Evolutionary conservation across 345 rosid genomes (phyloP), one percentile per base, ranked within the genome.

Genomic region (Salix caprea): DNA sequence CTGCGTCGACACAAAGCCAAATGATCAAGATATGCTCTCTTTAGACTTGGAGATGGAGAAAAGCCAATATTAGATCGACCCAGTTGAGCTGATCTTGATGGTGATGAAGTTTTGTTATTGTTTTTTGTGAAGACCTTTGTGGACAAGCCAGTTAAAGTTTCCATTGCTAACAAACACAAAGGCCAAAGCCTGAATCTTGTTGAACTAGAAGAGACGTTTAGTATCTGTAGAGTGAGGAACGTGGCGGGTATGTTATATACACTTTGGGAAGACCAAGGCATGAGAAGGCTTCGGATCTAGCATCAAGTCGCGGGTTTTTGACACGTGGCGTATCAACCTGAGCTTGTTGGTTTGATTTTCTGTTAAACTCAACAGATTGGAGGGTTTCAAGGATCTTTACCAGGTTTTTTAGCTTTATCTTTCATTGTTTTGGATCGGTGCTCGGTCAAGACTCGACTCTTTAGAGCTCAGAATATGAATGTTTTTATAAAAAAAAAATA

Each of bases 61-160:
- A 69, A 79, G 67, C 67, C 32, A 62, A 68, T 7, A n/a, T 74
- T 67, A 36, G 60, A 74, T 24, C 19, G 71, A 36, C 46, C 75
- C 36, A 15, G 70, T 1, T n/a, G 48, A 60, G 82, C 15, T 69
- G 34, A 40, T 16, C 6, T 44, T 1, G 70, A 56, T 8, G 71
- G 46, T 26, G 52, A 48, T 14, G 18, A 6, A 48, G 44, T 48
- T 36, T 7, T 70, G 58, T 39, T 24, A 4, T 9, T 16, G 48
- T 28, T 69, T 79, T 26, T 74, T 34, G 78, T 32, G 11, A 70
- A 74, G 46, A 79, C 37, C 44, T 64, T 65, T 5, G 71, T 12
- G 52, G 75, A 62, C 70, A 79, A 69, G 82, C 78, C 52, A 18
- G 70, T 79, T 26, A 79, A 37, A 69, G 78, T 66, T 37, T 65